Conservation (phyloP, 2,329 filamentous ascomycete genomes). For the Penicillium sp. region DNA sequence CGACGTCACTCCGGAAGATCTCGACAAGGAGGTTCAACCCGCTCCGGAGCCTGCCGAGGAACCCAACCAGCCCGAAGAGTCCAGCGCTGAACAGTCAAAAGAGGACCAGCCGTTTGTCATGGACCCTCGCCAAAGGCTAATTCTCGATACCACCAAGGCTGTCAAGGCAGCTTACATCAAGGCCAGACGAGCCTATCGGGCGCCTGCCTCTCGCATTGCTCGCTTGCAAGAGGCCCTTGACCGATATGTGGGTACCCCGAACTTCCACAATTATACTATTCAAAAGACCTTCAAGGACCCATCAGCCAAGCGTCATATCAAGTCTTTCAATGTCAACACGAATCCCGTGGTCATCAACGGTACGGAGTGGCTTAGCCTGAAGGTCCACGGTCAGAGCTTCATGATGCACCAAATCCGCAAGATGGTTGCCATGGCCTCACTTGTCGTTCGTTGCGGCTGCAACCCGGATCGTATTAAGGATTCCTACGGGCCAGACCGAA, state of each 20-base stretch:
- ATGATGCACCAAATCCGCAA: constrained; percentile 99
- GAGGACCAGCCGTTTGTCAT: constrained; percentile 32
- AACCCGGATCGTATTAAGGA: constrained; percentile 72
- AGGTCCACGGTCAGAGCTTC: constrained; percentile 97
- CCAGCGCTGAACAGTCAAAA: constrained; percentile 18
- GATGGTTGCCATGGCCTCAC: constrained; percentile 92
- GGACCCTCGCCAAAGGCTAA: constrained; percentile 49
- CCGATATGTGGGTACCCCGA: constrained; percentile 80
- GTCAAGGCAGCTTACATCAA: constrained; percentile 82
- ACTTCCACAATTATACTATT: constrained; percentile 98
- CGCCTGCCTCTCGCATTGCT: constrained; percentile 71
- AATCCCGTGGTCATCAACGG: constrained; percentile 83
- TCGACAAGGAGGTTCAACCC: constrained; percentile 15
- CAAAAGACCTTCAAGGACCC: constrained; percentile 82
- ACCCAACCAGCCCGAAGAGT: constrained; percentile 7
- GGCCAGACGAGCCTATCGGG: constrained; percentile 84
- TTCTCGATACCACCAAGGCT: constrained; percentile 71
- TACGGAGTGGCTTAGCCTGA: constrained; percentile 93
- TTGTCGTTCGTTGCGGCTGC: constrained; percentile 85
- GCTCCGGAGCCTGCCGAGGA: constrained; percentile 18
- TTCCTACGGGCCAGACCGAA: constrained; percentile 73
- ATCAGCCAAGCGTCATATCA: constrained; percentile 88
- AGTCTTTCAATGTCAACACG: constrained; percentile 80
- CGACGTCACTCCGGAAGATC: constrained; percentile 26
- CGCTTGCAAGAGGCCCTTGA: constrained; percentile 77